Conservation (phyloP, 371 early-diverging fungal species). For the Haplosporangium sp. region DNA sequence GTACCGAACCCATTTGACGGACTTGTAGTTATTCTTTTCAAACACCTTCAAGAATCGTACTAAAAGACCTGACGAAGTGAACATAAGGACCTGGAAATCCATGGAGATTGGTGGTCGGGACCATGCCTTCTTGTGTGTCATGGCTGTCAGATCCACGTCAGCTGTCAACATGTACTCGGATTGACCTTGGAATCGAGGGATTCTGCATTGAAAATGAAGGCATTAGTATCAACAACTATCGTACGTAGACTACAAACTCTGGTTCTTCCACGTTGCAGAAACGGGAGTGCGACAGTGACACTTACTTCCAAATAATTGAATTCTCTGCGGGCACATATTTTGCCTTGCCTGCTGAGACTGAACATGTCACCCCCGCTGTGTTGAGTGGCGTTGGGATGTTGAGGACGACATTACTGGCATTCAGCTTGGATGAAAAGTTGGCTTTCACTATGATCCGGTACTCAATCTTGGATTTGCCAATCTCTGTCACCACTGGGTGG, state of each 20-base stretch:
- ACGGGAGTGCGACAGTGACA: conserved; percentile 1
- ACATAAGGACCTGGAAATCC: conserved; percentile 91
- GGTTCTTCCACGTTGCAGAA: neutral
- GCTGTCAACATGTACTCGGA: conserved; percentile 79
- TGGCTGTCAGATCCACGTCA: conserved; percentile 78
- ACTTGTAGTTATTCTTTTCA: conserved; percentile 90
- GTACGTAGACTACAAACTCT: no score
- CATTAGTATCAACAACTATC: neutral
- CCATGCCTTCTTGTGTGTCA: conserved; percentile 87
- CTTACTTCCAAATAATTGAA: conserved; percentile 90
- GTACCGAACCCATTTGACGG: conserved; percentile 95
- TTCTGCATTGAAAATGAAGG: conserved; percentile 57
- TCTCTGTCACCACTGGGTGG: conserved; percentile 85
- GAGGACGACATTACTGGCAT: conserved; percentile 84
- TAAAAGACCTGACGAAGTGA: conserved; percentile 88
- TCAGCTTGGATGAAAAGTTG: conserved; percentile 80
- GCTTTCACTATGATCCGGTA: conserved; percentile 83
- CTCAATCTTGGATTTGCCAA: conserved; percentile 81
- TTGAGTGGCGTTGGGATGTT: conserved; percentile 89
- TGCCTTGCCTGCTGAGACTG: conserved; percentile 82
- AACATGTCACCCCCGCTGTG: conserved; percentile 76
- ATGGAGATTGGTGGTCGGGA: conserved; percentile 91
- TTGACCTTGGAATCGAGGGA: conserved; percentile 86
- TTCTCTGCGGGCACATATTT: conserved; percentile 90
- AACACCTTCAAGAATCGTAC: conserved; percentile 93